A percentile compares a stretch with the other conserved stretches of the same genome.
These are phyloP conservation scores for Larix sibirica DNA, from an alignment of 83 land plant genomes.

Conservation along the genomic window DNA sequence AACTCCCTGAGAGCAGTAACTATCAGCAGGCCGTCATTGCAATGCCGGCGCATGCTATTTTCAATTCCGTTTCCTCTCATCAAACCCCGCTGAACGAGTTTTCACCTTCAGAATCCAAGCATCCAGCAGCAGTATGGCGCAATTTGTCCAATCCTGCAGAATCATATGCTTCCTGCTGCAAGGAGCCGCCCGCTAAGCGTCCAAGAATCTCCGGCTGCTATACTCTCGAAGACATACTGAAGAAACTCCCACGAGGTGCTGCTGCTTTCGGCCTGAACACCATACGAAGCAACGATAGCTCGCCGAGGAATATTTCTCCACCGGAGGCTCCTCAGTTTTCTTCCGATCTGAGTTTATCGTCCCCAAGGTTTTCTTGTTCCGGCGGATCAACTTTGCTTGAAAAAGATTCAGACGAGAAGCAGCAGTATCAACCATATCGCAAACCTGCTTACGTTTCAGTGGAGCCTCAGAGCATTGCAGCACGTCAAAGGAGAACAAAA, in stretches of 20 bases:
- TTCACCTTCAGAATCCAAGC: background rate
- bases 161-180: background rate
- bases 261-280: background rate
- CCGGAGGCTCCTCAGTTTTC: background rate
- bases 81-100: too few relatives aligned
- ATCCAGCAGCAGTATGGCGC: background rate
- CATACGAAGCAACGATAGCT: background rate
- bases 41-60: background rate
- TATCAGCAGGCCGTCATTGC: background rate
- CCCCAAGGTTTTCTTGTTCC: too few relatives aligned
- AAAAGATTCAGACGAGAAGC: background rate
- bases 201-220: background rate
- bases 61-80: too few relatives aligned
- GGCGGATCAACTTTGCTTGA: too few relatives aligned
- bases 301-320: background rate
- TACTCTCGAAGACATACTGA: background rate
- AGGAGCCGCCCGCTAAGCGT: background rate
- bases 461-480: conserved; percentile 40
- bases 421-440: background rate
- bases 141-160: background rate
- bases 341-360: background rate
- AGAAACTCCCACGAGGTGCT: background rate
- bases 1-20: background rate
- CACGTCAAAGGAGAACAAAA: conserved; percentile 35
- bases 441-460: conserved; percentile 10